phyloP scores from a whole-genome alignment of 129 eudicot genomes.

The Arctium lappa region DNA sequence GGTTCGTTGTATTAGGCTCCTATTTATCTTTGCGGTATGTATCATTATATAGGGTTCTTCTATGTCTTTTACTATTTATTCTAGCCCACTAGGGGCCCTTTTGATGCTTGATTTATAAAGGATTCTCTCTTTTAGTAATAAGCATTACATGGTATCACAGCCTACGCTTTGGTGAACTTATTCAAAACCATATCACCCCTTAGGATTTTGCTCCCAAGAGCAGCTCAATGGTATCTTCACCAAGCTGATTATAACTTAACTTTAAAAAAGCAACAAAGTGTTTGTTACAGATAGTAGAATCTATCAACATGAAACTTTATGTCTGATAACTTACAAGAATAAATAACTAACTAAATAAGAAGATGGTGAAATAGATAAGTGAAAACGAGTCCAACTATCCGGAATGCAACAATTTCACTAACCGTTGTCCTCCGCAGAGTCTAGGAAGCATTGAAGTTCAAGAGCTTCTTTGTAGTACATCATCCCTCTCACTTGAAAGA shows the following conservation, averaged over 20 bases:
- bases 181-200: too few species aligned
- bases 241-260: neutral
- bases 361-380: neutral
- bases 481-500: slow-evolving; percentile 86
- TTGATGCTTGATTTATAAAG: neutral
- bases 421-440: slow-evolving; percentile 80
- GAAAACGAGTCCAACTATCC: neutral
- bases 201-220: neutral
- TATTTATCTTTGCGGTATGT: neutral
- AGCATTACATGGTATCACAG: neutral
- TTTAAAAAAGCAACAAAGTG: neutral
- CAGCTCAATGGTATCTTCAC: neutral
- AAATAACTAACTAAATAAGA: neutral
- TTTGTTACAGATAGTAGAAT: neutral
- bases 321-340: neutral
- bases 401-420: slow-evolving; percentile 19
- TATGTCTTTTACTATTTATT: neutral
- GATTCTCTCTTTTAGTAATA: neutral
- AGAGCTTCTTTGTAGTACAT: slow-evolving; percentile 93
- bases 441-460: slow-evolving; percentile 92
- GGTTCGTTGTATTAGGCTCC: neutral
- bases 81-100: neutral
- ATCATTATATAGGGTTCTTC: neutral
- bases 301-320: neutral
- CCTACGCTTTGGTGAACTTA: neutral